Conservation (phyloP, 1,139 yeast species). For the Suhomyces terraborum region DNA sequence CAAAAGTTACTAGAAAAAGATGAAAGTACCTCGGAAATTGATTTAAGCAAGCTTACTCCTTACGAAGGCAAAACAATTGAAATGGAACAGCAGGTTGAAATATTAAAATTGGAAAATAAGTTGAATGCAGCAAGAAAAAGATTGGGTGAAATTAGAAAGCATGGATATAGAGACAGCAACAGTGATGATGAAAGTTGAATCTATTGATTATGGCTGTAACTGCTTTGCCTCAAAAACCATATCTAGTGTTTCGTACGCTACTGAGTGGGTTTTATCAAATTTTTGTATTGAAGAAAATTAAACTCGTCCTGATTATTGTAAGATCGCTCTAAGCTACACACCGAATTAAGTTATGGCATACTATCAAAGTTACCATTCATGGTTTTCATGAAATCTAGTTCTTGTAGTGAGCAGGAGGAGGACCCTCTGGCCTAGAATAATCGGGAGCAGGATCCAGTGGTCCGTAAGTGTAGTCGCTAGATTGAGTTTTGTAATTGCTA, state of each 20-base stretch:
- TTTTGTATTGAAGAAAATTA: neutral
- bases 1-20: constrained; percentile 56
- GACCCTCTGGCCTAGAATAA: constrained; percentile 25
- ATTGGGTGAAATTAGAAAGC: constrained; percentile 82
- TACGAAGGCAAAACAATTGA: constrained; percentile 86
- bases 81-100: constrained; percentile 94
- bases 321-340: too few relatives aligned
- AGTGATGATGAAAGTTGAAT: constrained; percentile 48
- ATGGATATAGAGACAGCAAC: constrained; percentile 61
- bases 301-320: neutral
- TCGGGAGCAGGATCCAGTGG: constrained; percentile 15
- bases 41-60: constrained; percentile 68
- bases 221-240: too few relatives aligned
- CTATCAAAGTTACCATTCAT: too few relatives aligned
- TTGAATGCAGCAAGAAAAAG: constrained; percentile 73
- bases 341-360: too few relatives aligned
- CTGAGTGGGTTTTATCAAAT: neutral
- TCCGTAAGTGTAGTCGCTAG: constrained; percentile 3
- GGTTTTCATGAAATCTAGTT: constrained; percentile 47
- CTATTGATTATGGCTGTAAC: too few relatives aligned
- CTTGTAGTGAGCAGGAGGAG: constrained; percentile 25
- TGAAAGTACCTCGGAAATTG: constrained; percentile 47
- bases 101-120: constrained; percentile 77
- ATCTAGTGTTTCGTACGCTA: too few relatives aligned
- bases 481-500: neutral